phyloP scores from a whole-genome alignment of 352 stramenopile genomes.

The Pythium guiyangense region DNA sequence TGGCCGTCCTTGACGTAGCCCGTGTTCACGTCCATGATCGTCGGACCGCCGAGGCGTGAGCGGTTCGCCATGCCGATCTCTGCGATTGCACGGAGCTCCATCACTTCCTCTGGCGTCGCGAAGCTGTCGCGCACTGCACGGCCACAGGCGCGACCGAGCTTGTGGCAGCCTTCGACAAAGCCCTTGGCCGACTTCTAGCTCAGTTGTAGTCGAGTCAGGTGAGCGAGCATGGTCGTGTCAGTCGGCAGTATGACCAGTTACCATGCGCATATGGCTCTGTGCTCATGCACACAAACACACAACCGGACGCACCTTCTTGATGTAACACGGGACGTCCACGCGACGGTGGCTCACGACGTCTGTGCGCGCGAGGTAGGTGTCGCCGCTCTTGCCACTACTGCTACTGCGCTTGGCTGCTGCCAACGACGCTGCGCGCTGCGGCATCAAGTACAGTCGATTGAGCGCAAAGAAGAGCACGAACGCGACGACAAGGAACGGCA shows the following conservation, averaged over 20 bases:
- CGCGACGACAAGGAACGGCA: slow-evolving; percentile 10
- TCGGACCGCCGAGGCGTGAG: slow-evolving; percentile 71
- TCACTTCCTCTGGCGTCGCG: slow-evolving; percentile 62
- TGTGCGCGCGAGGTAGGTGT: slow-evolving; percentile 17
- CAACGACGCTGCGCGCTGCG: background rate
- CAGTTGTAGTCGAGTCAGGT: too few species aligned
- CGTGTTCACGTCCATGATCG: slow-evolving; percentile 92
- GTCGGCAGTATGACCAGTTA: too few species aligned
- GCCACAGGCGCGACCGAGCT: slow-evolving; percentile 53
- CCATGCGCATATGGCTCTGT: too few species aligned
- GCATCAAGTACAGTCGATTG: slow-evolving; percentile 11
- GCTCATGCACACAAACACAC: too few species aligned
- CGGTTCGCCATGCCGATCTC: slow-evolving; percentile 81
- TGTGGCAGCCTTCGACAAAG: slow-evolving; percentile 68
- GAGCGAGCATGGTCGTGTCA: too few species aligned
- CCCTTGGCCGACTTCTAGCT: slow-evolving; percentile 24
- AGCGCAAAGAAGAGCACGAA: slow-evolving; percentile 7
- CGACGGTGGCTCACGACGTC: slow-evolving; percentile 36
- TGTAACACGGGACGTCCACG: slow-evolving; percentile 48
- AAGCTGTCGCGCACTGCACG: slow-evolving; percentile 72
- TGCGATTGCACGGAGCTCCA: slow-evolving; percentile 68
- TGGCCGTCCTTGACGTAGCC: slow-evolving; percentile 84
- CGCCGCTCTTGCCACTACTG: background rate
- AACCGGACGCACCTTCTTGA: slow-evolving; percentile 29
- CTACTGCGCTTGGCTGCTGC: too few species aligned